Evolutionary conservation across 768 basidiomycete species (phyloP), one percentile per base, ranked within the genome.

Genomic region (Pleurotus salmoneostramineus): DNA sequence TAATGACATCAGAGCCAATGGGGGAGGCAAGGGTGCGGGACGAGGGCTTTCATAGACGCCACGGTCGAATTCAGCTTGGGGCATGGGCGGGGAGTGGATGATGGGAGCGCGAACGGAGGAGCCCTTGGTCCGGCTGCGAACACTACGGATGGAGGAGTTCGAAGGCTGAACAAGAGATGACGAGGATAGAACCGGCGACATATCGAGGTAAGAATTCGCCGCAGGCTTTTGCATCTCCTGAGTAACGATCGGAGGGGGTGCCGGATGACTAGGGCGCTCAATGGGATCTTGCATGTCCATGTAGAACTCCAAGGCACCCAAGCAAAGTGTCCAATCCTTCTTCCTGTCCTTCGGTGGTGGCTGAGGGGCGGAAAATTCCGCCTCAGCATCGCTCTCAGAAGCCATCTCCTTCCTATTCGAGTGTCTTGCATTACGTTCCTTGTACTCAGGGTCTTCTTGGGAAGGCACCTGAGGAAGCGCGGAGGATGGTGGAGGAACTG

Each of bases 281-380:
- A 51, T 51, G 14, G 50, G 50, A 31, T 51, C 50, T 34, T 51
- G 50, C 50, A 51, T 51, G n/a, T 51, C 50, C 50, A 51, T 51
- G 27, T 51, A 51, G 33, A 17, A 51, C 50, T 51, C 50, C 14
- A 51, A 35, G 12, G 50, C 50, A 15, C 50, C 50, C 50, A 51
- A 8, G 14, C 27, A 31, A 31, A 50, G 48, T n/a, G 48, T 50
- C 50, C 50, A 51, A 35, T 51, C 50, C 32, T 51, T 33, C 6
- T 35, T 33, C n/a, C n/a, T 14, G 33, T 34, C 36, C 33, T 51
- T 51, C 8, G 50, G 50, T 34, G 33, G 50, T n/a, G 50, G 33
- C 3, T 36, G 17, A 40, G 52, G 17, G 2, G 32, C 8, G 27
- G 40, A 27, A 5, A 21, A 5, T 2, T 55, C 52, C 10, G 36